Conservation (phyloP, 768 basidiomycete species). For the Termitomyces titanicus region DNA sequence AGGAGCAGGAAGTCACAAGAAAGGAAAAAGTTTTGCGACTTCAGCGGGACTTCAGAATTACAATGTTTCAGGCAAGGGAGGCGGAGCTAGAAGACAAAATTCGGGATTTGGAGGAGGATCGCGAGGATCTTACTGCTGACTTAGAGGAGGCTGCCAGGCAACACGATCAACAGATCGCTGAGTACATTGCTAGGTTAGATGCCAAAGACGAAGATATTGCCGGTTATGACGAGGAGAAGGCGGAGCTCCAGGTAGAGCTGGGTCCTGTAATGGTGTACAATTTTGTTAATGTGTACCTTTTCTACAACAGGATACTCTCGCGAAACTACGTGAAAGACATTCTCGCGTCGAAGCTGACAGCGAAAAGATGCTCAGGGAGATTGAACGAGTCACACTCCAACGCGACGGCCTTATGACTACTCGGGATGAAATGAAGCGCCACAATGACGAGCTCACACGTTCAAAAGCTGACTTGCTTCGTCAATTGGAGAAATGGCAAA, state of each 20-base stretch:
- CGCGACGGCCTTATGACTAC: slow-evolving; percentile 53
- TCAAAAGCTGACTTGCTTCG: slow-evolving; percentile 51
- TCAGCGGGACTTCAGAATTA: slow-evolving; percentile 64
- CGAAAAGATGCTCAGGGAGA: slow-evolving; percentile 43
- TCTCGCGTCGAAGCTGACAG: slow-evolving; percentile 44
- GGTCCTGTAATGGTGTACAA: neutral
- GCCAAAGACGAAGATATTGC: slow-evolving; percentile 36
- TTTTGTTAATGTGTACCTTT: slow-evolving; percentile 6
- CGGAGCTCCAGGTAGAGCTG: slow-evolving; percentile 39
- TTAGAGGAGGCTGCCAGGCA: slow-evolving; percentile 24
- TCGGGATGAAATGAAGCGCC: slow-evolving; percentile 50
- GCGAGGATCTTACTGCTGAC: slow-evolving; percentile 24
- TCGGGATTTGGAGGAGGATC: slow-evolving; percentile 46
- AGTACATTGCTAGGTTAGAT: slow-evolving; percentile 34
- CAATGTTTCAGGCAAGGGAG: slow-evolving; percentile 64
- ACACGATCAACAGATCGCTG: slow-evolving; percentile 26
- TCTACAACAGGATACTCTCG: slow-evolving; percentile 30
- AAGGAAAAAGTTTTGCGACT: slow-evolving; percentile 55
- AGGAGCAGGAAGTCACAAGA: slow-evolving; percentile 50
- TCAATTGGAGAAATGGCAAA: slow-evolving; percentile 70
- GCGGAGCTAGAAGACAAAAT: slow-evolving; percentile 54
- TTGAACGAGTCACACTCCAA: slow-evolving; percentile 56
- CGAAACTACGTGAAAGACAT: slow-evolving; percentile 45
- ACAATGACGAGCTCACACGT: slow-evolving; percentile 56
- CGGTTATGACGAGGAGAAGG: slow-evolving; percentile 38